Percentiles rank a stretch among this genome's conserved stretches.
Conservation (phyloP, 2,329 filamentous ascomycete genomes). For the Pseudocercospora crystallina region DNA sequence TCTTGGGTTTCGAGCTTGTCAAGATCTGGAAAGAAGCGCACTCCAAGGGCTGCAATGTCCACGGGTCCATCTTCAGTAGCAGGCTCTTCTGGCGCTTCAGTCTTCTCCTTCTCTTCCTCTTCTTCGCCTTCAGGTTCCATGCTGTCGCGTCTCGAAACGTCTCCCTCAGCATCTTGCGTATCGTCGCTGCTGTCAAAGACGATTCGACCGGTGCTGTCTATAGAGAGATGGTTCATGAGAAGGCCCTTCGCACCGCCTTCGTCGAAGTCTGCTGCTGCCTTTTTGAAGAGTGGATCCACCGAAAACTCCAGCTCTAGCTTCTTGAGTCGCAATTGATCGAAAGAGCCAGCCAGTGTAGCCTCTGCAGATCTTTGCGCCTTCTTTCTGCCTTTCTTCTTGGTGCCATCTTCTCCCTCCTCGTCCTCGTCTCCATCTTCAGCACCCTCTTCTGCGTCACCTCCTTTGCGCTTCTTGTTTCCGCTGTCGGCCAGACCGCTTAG, state of each 20-base stretch:
- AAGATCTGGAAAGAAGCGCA: constrained; percentile 84
- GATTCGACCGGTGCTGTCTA: constrained; percentile 86
- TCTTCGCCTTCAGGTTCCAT: constrained; percentile 46
- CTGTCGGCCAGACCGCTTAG: constrained; percentile 91
- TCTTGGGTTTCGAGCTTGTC: constrained; percentile 77
- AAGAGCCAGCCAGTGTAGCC: constrained; percentile 86
- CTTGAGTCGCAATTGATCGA: constrained; percentile 85
- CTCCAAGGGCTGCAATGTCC: constrained; percentile 71
- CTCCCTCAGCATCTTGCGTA: constrained; percentile 52
- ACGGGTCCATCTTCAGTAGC: constrained; percentile 66
- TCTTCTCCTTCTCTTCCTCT: constrained; percentile 46
- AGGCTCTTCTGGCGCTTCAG: constrained; percentile 39
- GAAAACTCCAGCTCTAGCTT: constrained; percentile 97
- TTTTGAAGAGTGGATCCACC: constrained; percentile 98
- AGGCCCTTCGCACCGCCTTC: constrained; percentile 96
- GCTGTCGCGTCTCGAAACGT: constrained; percentile 36
- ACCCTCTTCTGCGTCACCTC: constrained; percentile 63
- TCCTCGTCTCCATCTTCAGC: constrained; percentile 61
- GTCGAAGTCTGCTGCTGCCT: constrained; percentile 96
- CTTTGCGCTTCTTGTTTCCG: constrained; percentile 56
- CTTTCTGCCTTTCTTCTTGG: constrained; percentile 65
- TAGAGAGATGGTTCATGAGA: constrained; percentile 92
- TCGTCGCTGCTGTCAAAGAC: constrained; percentile 99
- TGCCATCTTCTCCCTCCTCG: constrained; percentile 53
- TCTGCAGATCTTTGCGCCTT: constrained; percentile 79